A percentile compares a stretch with the other conserved stretches of the same genome.
phyloP scores from a whole-genome alignment of 129 eudicot species.

The Centrapalus pauciflorus region DNA sequence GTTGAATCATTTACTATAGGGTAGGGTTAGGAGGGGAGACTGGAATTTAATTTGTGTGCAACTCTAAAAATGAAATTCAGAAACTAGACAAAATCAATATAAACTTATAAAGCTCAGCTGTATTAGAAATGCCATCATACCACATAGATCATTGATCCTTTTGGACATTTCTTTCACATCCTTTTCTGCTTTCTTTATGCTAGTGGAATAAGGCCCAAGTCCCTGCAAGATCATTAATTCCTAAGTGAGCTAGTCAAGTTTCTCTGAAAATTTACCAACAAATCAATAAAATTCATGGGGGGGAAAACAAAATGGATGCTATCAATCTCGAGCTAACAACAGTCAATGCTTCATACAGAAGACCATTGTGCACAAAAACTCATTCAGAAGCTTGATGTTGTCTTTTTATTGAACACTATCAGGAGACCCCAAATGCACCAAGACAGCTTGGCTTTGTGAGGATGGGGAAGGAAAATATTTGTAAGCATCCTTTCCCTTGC shows the following conservation, averaged over 20 bases:
- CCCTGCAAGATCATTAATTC: constrained; percentile 50
- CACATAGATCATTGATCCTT: constrained; percentile 25
- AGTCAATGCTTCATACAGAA: background rate
- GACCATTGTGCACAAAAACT: background rate
- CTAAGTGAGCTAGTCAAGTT: background rate
- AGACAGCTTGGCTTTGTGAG: background rate
- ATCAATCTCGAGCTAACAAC: background rate
- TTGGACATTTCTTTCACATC: constrained; percentile 41
- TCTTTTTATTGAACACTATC: background rate
- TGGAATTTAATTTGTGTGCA: background rate
- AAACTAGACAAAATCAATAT: background rate
- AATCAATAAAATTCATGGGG: background rate
- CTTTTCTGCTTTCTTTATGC: constrained; percentile 85
- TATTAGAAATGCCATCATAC: background rate
- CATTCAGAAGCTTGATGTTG: background rate
- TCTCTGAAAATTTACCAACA: background rate
- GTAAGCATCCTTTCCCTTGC: background rate
- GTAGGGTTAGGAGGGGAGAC: background rate
- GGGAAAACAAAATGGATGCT: background rate
- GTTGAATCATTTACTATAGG: background rate
- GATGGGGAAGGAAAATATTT: background rate
- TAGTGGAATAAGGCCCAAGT: constrained; percentile 84
- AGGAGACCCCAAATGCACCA: background rate
- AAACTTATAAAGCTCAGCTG: background rate
- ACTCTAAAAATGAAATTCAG: background rate